phyloP scores from a whole-genome alignment of 768 basidiomycete genomes.

The Phanerodontia chrysosporium region DNA sequence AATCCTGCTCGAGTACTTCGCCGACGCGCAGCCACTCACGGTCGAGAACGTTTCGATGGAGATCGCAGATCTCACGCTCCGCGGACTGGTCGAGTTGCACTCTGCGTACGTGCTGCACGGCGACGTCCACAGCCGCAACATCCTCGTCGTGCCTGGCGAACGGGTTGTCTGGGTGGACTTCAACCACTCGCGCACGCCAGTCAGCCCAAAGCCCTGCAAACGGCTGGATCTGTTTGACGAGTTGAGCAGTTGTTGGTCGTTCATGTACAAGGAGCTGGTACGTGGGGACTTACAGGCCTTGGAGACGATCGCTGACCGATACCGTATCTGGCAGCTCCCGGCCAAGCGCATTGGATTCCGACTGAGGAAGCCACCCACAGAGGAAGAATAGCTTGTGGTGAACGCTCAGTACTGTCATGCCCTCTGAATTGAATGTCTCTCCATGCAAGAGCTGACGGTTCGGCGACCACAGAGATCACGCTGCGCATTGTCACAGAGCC shows the following conservation, averaged over 20 bases:
- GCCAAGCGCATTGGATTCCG: not conserved
- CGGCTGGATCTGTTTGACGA: not conserved
- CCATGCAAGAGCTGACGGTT: too few species aligned
- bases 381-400: too few species aligned
- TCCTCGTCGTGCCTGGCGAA: not conserved
- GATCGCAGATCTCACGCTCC: not conserved
- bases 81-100: not conserved
- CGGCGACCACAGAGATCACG: too few species aligned
- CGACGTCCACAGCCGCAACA: not conserved
- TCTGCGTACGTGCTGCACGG: not conserved
- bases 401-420: too few species aligned
- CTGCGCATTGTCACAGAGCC: too few species aligned
- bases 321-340: not conserved
- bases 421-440: too few species aligned
- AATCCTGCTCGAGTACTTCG: not conserved
- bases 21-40: not conserved
- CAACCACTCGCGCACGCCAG: not conserved
- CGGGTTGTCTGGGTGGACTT: constrained; percentile 3
- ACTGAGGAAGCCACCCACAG: too few species aligned
- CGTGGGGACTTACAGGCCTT: not conserved
- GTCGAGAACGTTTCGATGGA: not conserved
- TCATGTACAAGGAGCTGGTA: not conserved
- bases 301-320: not conserved
- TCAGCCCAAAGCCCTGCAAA: not conserved
- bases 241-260: not conserved